A percentile compares a stretch with the other conserved stretches of the same genome.
Evolutionary conservation across 2,329 filamentous ascomycete species (phyloP).

Genomic region (Phoma sp.): DNA sequence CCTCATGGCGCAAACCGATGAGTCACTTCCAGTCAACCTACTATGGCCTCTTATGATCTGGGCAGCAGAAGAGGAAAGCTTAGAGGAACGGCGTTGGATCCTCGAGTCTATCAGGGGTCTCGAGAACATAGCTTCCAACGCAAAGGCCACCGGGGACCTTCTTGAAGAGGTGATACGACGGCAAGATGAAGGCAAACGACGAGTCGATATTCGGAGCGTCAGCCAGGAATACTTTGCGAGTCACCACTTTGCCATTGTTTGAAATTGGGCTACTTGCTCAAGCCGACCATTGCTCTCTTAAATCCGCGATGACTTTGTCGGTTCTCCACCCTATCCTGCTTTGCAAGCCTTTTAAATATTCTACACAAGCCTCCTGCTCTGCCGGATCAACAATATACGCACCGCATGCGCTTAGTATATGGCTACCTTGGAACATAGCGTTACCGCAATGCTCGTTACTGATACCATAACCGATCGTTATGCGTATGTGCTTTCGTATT

Average conservation of each 20-base stretch:
- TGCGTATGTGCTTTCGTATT: slow-evolving; percentile 38
- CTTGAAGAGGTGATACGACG: slow-evolving; percentile 50
- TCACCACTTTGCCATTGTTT: slow-evolving; percentile 63
- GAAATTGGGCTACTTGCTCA: slow-evolving; percentile 15
- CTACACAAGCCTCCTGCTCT: slow-evolving; percentile 39
- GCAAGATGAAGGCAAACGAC: slow-evolving; percentile 47
- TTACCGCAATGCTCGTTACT: slow-evolving; percentile 39
- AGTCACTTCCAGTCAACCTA: slow-evolving; percentile 63
- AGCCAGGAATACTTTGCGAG: slow-evolving; percentile 58
- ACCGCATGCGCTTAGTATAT: slow-evolving; percentile 40
- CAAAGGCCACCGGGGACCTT: slow-evolving; percentile 50
- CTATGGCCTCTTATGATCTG: slow-evolving; percentile 66
- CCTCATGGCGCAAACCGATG: slow-evolving; percentile 55
- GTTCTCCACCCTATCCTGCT: slow-evolving; percentile 37
- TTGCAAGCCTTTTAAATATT: slow-evolving; percentile 35
- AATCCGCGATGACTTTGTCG: slow-evolving; percentile 33
- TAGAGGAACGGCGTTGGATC: slow-evolving; percentile 60
- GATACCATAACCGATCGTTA: slow-evolving; percentile 39
- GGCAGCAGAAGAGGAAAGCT: slow-evolving; percentile 62
- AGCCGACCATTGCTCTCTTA: slow-evolving; percentile 34
- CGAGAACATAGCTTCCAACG: slow-evolving; percentile 51
- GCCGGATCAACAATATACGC: slow-evolving; percentile 35
- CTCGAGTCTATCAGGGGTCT: slow-evolving; percentile 55
- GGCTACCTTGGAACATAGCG: slow-evolving; percentile 42
- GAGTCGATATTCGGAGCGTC: slow-evolving; percentile 51